Conservation (phyloP, 2,329 filamentous ascomycete genomes). For the Calonectria pteridis region DNA sequence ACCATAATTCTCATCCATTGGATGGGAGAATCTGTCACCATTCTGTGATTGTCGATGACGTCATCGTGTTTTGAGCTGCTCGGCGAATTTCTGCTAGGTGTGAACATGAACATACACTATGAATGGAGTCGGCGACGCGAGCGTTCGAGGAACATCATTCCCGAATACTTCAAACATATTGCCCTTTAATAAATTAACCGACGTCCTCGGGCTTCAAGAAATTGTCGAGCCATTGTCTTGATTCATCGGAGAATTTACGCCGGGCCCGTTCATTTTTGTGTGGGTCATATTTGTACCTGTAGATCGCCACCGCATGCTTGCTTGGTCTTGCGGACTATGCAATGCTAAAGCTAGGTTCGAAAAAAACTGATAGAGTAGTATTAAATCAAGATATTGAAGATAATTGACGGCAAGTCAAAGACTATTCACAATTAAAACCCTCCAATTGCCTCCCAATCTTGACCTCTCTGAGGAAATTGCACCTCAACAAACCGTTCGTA, state of each 20-base stretch:
- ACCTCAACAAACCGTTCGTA: neutral
- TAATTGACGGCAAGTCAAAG: neutral
- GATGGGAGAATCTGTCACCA: too few species aligned
- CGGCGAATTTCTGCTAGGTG: neutral
- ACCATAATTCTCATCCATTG: too few species aligned
- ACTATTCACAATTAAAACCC: neutral
- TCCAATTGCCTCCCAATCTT: neutral
- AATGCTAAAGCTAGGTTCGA: neutral
- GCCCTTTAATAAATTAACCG: neutral
- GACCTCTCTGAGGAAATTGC: neutral
- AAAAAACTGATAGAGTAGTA: neutral
- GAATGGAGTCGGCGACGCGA: neutral
- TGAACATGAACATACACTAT: neutral
- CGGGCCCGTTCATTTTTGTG: neutral
- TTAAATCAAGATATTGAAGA: neutral
- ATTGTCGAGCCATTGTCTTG: neutral
- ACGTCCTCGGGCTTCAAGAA: neutral
- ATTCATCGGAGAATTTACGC: neutral
- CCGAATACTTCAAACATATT: neutral
- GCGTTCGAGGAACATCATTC: neutral
- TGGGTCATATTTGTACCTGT: neutral
- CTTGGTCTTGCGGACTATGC: neutral
- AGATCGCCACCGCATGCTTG: neutral
- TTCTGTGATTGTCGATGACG: neutral
- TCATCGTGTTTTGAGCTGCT: neutral